Evolutionary conservation across 306 rosid species (phyloP).

Genomic region (Castanopsis chinensis): DNA sequence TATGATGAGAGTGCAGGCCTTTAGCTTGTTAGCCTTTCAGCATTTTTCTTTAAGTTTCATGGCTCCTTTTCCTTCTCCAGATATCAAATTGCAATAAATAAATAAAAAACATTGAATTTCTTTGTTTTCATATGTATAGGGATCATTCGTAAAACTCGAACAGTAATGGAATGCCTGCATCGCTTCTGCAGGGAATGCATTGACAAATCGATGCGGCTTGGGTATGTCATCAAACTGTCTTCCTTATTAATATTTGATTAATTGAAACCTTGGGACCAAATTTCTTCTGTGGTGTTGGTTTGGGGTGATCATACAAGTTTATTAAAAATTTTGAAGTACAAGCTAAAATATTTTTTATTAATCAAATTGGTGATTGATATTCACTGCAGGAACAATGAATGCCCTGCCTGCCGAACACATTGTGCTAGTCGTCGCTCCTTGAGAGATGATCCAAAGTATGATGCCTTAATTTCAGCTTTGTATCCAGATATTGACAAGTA

Average conservation of each 20-base stretch:
- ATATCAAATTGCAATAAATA: not conserved
- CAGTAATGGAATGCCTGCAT: constrained; percentile 88
- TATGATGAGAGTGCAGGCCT: not conserved
- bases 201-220: constrained; percentile 83
- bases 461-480: constrained; percentile 64
- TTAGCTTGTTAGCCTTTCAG: not conserved
- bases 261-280: not conserved
- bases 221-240: constrained; percentile 40
- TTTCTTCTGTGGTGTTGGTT: not conserved
- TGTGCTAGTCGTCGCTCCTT: constrained; percentile 85
- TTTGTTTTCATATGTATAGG: constrained; percentile 43
- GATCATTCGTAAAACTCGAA: constrained; percentile 76
- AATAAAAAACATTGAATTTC: not conserved
- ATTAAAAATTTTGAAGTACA: not conserved
- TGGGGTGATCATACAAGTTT: constrained; percentile 4
- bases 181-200: constrained; percentile 92
- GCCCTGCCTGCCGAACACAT: constrained; percentile 89
- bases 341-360: not conserved
- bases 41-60: not conserved
- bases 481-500: constrained; percentile 79
- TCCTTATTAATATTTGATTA: not conserved
- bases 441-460: constrained; percentile 84
- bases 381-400: constrained; percentile 72
- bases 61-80: not conserved
- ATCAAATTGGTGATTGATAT: not conserved